Base-by-base conservation (phyloP, 1,139 yeast genomes). In the Saccharomyces hybrid region DNA sequence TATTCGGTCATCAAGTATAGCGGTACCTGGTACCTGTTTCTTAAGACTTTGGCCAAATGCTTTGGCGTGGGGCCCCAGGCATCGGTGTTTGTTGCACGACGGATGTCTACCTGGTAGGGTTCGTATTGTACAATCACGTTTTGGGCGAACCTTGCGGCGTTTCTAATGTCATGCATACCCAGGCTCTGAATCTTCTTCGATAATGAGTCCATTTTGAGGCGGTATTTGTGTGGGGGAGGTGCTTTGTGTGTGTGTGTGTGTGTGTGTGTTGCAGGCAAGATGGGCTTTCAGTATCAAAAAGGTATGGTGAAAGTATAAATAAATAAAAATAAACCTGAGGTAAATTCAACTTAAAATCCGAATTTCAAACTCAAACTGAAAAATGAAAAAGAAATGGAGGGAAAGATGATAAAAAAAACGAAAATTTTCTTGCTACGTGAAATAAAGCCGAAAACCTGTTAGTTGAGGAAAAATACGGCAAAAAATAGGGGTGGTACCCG, bases 11-110 rank as follows among this genome's bases (percentile, higher is more conserved):
- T 61, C 54, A 69, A 47, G 53, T 66, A 69, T 56, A 69, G 54
- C 2, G 72, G 70, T 4, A 68, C 70, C 54, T 66, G 69, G 50
- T 61, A 63, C 53, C 69, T 60, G 54, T 69, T 65, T 50, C 71
- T 60, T 50, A 63, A 27, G n/a, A 72, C 70, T 51, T 72, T 72
- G 31, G 65, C 64, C 57, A 74, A 59, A 57, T 76, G 77, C 50
- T 70, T 67, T 7, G 73, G 67, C 0, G 78, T 73, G 7, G 79
- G 79, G 3, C 79, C 79, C 79, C 79, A 76, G 2, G 74, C 61
- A 58, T 76, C 79, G 5, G 78, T 76, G 52, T 75, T 76, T 11
- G 79, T 76, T 4, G 78, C 75, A 53, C 73, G 72, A 53, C 79
- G 64, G 5, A 75, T 67, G 50, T 70, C 69, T 14, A 73, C 68